phyloP scores from a whole-genome alignment of 2,329 filamentous ascomycete genomes.

The Didymella pinodella region DNA sequence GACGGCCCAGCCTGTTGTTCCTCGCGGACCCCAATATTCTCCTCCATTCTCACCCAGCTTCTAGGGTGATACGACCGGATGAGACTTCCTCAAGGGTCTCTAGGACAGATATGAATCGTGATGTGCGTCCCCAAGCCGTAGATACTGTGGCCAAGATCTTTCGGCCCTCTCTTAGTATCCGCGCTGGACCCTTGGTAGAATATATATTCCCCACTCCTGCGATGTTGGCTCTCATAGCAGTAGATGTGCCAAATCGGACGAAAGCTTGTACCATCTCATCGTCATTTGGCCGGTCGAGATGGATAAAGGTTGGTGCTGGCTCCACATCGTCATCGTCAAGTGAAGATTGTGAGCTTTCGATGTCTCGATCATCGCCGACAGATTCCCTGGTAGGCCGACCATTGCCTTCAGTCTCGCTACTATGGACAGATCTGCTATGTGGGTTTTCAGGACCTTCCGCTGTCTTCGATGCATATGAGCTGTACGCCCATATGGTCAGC shows the following conservation, averaged over 20 bases:
- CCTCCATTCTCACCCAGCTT: neutral
- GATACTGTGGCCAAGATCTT: constrained; percentile 21
- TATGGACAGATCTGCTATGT: neutral
- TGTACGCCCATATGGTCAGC: constrained; percentile 59
- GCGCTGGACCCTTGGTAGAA: constrained; percentile 15
- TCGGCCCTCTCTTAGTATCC: constrained; percentile 17
- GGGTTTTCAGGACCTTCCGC: neutral
- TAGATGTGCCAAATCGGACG: constrained; percentile 55
- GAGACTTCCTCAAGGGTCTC: constrained; percentile 16
- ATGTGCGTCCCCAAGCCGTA: constrained; percentile 21
- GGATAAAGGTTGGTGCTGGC: constrained; percentile 56
- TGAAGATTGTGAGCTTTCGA: neutral
- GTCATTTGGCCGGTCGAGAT: constrained; percentile 64
- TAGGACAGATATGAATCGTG: constrained; percentile 1
- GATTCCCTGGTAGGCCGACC: neutral
- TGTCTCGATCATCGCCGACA: neutral
- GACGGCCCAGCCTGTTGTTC: too few relatives aligned
- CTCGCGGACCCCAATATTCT: neutral
- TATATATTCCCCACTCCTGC: constrained; percentile 21
- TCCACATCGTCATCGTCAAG: constrained; percentile 4
- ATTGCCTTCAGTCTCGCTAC: neutral
- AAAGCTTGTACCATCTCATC: constrained; percentile 67
- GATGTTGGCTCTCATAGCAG: constrained; percentile 19
- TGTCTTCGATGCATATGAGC: constrained; percentile 22
- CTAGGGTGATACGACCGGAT: constrained; percentile 1